phyloP scores from a whole-genome alignment of 805 yeast genomes.

The Wickerhamomyces queroliae region DNA sequence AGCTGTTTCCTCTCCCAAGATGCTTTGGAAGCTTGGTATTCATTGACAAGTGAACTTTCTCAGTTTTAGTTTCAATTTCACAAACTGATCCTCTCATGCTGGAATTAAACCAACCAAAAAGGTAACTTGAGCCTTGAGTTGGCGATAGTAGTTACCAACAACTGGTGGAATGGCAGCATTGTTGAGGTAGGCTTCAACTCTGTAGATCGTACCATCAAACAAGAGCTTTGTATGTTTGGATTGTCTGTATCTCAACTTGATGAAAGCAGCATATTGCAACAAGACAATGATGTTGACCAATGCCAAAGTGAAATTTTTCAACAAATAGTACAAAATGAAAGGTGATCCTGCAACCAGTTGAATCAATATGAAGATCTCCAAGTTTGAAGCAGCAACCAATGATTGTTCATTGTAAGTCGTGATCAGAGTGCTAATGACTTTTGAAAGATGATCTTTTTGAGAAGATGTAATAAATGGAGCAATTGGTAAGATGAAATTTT shows the following conservation, averaged over 20 bases:
- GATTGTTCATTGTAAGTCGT: slow-evolving; percentile 36
- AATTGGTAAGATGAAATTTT: slow-evolving; percentile 46
- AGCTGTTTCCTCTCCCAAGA: no score
- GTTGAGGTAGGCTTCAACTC: slow-evolving; percentile 31
- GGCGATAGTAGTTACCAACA: slow-evolving; percentile 9
- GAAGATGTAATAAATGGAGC: slow-evolving; percentile 28
- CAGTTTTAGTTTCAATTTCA: no score
- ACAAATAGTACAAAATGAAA: slow-evolving; percentile 32
- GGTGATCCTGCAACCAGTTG: slow-evolving; percentile 35
- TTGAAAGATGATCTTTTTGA: slow-evolving; percentile 23
- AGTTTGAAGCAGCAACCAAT: slow-evolving; percentile 37
- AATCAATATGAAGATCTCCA: slow-evolving; percentile 37
- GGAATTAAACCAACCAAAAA: slow-evolving; percentile 8
- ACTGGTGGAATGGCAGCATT: slow-evolving; percentile 31
- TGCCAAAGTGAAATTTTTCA: slow-evolving; percentile 22
- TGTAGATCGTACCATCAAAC: slow-evolving; percentile 39
- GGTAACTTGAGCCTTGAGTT: slow-evolving; percentile 11
- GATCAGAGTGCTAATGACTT: slow-evolving; percentile 26
- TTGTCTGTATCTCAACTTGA: slow-evolving; percentile 55
- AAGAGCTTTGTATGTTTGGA: slow-evolving; percentile 48
- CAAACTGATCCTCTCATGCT: no score
- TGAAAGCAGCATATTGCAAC: slow-evolving; percentile 44
- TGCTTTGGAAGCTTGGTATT: no score
- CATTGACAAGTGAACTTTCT: no score
- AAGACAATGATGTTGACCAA: slow-evolving; percentile 32